These are phyloP conservation scores for Pterula multifida DNA, from an alignment of 1,284 basidiomycete species.

Conservation along the genomic window DNA sequence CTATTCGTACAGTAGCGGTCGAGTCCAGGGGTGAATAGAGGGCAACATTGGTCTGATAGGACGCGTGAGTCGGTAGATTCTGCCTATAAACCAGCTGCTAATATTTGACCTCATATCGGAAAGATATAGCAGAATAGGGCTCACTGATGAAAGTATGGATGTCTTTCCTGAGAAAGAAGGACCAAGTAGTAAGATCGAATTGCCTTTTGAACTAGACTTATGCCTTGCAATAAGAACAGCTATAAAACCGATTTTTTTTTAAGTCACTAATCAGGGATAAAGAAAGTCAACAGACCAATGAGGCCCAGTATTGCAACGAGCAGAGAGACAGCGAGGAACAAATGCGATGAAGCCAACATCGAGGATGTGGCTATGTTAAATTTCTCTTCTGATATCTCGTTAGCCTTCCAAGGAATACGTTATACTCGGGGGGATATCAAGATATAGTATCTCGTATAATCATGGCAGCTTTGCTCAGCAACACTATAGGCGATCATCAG, in stretches of 20 bases:
- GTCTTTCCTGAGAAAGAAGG: conserved; percentile 68
- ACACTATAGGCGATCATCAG: not conserved
- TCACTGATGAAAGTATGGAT: conserved; percentile 43
- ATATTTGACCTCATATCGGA: conserved; percentile 9
- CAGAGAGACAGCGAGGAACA: conserved; percentile 8
- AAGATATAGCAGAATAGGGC: conserved; percentile 18
- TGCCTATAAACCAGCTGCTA: conserved; percentile 50
- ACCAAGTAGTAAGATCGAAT: conserved; percentile 53
- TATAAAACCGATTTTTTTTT: too few relatives aligned
- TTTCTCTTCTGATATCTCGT: not conserved
- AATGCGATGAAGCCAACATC: conserved; percentile 2
- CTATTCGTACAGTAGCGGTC: conserved; percentile 32
- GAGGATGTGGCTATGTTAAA: not conserved
- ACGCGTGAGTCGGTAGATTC: conserved; percentile 56
- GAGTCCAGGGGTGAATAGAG: conserved; percentile 14
- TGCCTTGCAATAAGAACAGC: conserved; percentile 29
- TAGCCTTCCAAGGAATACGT: not conserved
- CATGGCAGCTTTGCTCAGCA: not conserved
- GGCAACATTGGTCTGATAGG: conserved; percentile 52
- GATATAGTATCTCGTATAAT: too few relatives aligned
- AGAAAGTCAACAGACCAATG: conserved; percentile 7
- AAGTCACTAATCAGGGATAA: conserved; percentile 6
- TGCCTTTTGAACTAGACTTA: conserved; percentile 36
- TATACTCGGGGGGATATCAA: too few relatives aligned
- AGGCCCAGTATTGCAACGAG: conserved; percentile 8